Conservation (phyloP, 1,139 yeast species). For the Yamadazyma triangularis region DNA sequence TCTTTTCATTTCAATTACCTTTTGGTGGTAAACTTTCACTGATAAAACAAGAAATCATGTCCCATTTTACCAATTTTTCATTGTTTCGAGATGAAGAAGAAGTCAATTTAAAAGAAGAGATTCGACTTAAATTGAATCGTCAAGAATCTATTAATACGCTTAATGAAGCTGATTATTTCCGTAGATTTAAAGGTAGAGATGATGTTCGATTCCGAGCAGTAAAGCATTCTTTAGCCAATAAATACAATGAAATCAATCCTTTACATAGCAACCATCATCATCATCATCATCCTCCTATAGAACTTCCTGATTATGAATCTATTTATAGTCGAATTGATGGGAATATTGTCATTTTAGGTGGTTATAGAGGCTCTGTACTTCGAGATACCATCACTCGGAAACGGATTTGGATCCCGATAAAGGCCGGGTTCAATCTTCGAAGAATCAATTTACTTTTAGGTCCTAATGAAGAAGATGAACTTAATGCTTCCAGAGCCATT, state of each 20-base stretch:
- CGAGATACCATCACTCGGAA: constrained; percentile 60
- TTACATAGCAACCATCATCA: too few species aligned
- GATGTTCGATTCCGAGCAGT: constrained; percentile 69
- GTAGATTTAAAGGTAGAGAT: constrained; percentile 53
- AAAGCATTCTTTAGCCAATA: constrained; percentile 55
- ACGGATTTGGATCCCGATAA: constrained; percentile 82
- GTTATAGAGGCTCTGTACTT: constrained; percentile 81
- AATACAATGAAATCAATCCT: constrained; percentile 36
- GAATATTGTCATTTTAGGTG: constrained; percentile 77
- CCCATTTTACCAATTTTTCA: constrained; percentile 17
- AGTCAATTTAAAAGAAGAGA: constrained; percentile 23
- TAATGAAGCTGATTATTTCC: constrained; percentile 61
- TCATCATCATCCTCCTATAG: too few species aligned
- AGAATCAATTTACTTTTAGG: constrained; percentile 71
- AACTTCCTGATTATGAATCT: constrained; percentile 21
- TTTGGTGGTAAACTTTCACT: constrained; percentile 29
- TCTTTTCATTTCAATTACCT: constrained; percentile 40
- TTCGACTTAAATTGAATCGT: constrained; percentile 45
- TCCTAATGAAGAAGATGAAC: constrained; percentile 61
- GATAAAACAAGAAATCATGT: constrained; percentile 17
- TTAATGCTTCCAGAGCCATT: constrained; percentile 44
- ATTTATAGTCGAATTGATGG: constrained; percentile 55
- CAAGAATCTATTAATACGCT: constrained; percentile 57
- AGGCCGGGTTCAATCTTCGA: constrained; percentile 74
- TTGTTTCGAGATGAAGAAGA: constrained; percentile 14